Evolutionary conservation across 345 rosid genomes (phyloP).

Genomic region (Sisymbrium altissimum): DNA sequence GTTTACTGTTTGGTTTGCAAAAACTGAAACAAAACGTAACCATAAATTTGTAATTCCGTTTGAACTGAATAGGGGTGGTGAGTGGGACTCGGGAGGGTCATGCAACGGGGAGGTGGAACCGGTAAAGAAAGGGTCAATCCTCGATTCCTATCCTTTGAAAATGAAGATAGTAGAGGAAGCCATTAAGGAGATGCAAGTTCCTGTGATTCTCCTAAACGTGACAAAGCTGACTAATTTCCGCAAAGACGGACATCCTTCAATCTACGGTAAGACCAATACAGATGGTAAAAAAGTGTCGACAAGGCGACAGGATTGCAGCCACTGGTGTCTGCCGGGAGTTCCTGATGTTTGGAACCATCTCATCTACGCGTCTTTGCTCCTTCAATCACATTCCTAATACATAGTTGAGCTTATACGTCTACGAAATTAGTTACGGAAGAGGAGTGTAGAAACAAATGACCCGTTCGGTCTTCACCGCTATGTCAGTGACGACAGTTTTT

Average conservation of each 20-base stretch:
- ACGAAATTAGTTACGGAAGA: background rate
- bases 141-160: conserved; percentile 64
- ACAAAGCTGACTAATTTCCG: conserved; percentile 86
- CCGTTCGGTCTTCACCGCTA: background rate
- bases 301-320: conserved; percentile 86
- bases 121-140: conserved; percentile 52
- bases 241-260: conserved; percentile 89
- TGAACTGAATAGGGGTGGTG: conserved; percentile 72
- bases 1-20: background rate
- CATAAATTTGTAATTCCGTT: background rate
- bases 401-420: background rate
- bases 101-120: conserved; percentile 82
- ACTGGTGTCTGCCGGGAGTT: conserved; percentile 95
- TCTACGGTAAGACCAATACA: conserved; percentile 54
- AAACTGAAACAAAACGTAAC: background rate
- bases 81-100: conserved; percentile 94
- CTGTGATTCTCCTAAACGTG: conserved; percentile 65
- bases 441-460: background rate
- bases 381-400: conserved; percentile 27
- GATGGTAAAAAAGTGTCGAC: conserved; percentile 41
- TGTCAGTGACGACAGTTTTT: background rate
- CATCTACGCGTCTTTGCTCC: conserved; percentile 58
- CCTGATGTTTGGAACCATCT: conserved; percentile 97
- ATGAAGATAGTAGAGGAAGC: conserved; percentile 92
- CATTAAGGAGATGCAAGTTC: conserved; percentile 50